Evolutionary conservation across 2,329 filamentous ascomycete species (phyloP).

Genomic region (Pyrenophora teres): DNA sequence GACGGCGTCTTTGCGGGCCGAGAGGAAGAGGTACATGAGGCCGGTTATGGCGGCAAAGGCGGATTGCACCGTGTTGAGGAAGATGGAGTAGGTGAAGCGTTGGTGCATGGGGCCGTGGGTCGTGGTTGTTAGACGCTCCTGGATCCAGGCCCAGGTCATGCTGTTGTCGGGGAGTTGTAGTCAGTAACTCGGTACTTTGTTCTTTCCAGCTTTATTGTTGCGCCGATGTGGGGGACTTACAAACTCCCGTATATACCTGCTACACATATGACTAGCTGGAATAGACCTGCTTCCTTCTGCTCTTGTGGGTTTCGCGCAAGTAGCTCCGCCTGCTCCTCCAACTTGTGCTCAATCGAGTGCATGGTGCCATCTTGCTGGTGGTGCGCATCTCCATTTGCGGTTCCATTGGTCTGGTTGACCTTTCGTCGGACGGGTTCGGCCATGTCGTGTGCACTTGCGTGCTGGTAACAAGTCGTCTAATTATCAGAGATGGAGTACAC

Average conservation of each 20-base stretch:
- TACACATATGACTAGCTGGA: conserved; percentile 85
- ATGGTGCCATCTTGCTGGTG: conserved; percentile 32
- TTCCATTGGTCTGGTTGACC: conserved; percentile 32
- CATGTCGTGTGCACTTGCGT: conserved; percentile 23
- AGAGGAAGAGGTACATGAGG: conserved; percentile 74
- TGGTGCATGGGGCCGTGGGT: conserved; percentile 68
- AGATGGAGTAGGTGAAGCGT: conserved; percentile 89
- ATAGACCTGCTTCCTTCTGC: conserved; percentile 59
- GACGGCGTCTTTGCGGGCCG: conserved; percentile 58
- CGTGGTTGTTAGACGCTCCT: conserved; percentile 96
- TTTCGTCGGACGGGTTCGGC: conserved; percentile 28
- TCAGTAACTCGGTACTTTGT: background rate
- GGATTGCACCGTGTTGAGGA: conserved; percentile 95
- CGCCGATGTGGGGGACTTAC: conserved; percentile 55
- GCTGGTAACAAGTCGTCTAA: background rate
- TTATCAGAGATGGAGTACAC: background rate
- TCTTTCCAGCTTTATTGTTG: background rate
- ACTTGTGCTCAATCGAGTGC: conserved; percentile 36
- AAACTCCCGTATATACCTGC: conserved; percentile 96
- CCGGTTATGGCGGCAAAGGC: conserved; percentile 83
- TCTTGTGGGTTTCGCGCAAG: conserved; percentile 40
- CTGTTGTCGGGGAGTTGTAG: conserved; percentile 45
- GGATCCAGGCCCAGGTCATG: conserved; percentile 92
- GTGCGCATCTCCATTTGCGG: conserved; percentile 29
- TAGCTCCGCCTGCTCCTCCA: conserved; percentile 39